These are phyloP conservation scores for Pseudogymnoascus sp. DNA, from an alignment of 2,329 filamentous ascomycete genomes.

Conservation along the genomic window DNA sequence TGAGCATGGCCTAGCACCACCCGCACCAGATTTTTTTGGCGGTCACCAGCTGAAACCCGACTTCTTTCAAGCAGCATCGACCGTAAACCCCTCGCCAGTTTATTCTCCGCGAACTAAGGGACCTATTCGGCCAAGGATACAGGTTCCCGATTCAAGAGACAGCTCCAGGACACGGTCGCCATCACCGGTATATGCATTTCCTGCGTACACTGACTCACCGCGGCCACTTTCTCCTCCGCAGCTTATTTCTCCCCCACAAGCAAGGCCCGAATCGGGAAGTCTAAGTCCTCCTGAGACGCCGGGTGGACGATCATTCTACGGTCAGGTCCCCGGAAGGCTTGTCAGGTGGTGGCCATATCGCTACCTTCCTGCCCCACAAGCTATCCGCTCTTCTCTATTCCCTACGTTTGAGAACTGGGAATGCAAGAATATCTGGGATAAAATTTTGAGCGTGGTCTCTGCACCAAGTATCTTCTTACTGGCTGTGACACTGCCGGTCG, in stretches of 20 bases:
- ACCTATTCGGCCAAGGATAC: slow-evolving; percentile 19
- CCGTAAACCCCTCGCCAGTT: slow-evolving; percentile 8
- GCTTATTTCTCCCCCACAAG: background rate
- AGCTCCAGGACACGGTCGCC: slow-evolving; percentile 20
- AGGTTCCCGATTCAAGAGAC: slow-evolving; percentile 25
- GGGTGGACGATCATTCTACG: slow-evolving; percentile 19
- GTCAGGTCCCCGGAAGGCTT: slow-evolving; percentile 21
- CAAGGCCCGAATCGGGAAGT: background rate
- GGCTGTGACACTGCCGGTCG: slow-evolving; percentile 83
- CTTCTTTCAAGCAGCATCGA: slow-evolving; percentile 21
- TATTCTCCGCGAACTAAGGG: slow-evolving; percentile 16
- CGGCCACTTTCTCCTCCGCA: slow-evolving; percentile 19
- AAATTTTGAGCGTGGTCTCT: slow-evolving; percentile 69
- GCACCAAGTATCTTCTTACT: slow-evolving; percentile 86
- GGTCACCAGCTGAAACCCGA: slow-evolving; percentile 22
- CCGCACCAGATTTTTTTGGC: slow-evolving; percentile 31
- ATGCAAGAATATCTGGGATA: slow-evolving; percentile 77
- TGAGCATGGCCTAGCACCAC: slow-evolving; percentile 35
- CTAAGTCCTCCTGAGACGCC: background rate
- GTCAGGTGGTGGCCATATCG: slow-evolving; percentile 76
- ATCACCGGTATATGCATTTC: slow-evolving; percentile 26
- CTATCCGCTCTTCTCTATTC: slow-evolving; percentile 68
- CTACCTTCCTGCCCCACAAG: slow-evolving; percentile 61
- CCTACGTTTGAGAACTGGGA: slow-evolving; percentile 78
- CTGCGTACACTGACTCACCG: slow-evolving; percentile 26